Base-by-base conservation (phyloP, 768 basidiomycete genomes). In the Chalciporus pseudorubinellus region DNA sequence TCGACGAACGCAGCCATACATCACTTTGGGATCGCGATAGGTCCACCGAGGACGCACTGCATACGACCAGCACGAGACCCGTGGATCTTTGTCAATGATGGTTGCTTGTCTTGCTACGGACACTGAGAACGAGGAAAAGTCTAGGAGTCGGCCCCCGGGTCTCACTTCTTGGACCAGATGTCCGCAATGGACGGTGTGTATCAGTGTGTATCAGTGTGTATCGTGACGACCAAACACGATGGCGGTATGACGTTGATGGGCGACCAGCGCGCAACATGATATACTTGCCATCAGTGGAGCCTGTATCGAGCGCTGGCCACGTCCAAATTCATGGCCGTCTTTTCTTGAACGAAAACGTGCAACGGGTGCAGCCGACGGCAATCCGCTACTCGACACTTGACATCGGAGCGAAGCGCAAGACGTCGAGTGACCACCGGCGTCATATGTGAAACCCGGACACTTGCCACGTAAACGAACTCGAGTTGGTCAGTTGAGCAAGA, bases 191-290 rank as follows among this genome's bases (percentile, higher is more conserved):
- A n/a, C n/a, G n/a, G n/a, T n/a, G n/a, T n/a, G n/a, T n/a, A n/a
- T n/a, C n/a, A n/a, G n/a, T n/a, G n/a, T n/a, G 9, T 44, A 14
- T 33, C 20, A 20, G 41, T 24, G 29, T n/a, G 44, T 31, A 46
- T 51, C 22, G 36, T 26, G 46, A 57, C 47, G 45, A 62, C 62
- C 60, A 61, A 52, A 59, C 39, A 10, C 48, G 52, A 41, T 55
- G 33, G 11, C 26, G 9, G 45, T 47, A 33, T 55, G 26, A 7
- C n/a, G 34, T 19, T 46, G 52, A 48, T 51, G 45, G 47, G 29
- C 42, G 50, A 53, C 42, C 24, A 28, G 19, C 21, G 46, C 20
- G 33, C 50, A 39, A 38, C 52, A 1, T 31, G 29, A 31, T 11
- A n/a, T 16, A 36, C 7, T 36, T 10, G 6, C 9, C 34, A 36